Conservation (phyloP, 2,329 filamentous ascomycete genomes). For the Pleurostoma richardsiae region DNA sequence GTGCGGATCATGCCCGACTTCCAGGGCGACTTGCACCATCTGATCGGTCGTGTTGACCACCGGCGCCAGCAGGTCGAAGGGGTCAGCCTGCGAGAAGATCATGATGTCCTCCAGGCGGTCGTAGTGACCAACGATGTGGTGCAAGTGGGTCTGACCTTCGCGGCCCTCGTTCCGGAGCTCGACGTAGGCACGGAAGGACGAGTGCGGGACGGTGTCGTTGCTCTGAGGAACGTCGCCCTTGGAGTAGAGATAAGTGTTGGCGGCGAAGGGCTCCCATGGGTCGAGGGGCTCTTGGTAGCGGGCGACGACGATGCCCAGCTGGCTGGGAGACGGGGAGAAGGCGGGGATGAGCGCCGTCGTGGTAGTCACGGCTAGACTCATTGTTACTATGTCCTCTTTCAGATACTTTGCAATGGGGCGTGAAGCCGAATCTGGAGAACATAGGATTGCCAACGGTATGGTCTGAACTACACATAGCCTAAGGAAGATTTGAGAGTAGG, state of each 20-base stretch:
- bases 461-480: too few species aligned
- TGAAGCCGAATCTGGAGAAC: too few species aligned
- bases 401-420: too few species aligned
- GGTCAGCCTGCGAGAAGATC: conserved; percentile 9
- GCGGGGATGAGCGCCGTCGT: too few species aligned
- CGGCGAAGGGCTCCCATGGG: conserved; percentile 4
- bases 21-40: conserved; percentile 6
- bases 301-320: conserved; percentile 7
- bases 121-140: conserved; percentile 6
- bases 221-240: conserved; percentile 7
- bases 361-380: too few species aligned
- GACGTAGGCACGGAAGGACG: conserved; percentile 8
- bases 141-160: conserved; percentile 8
- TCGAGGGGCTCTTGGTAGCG: conserved; percentile 10
- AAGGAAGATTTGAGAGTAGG: too few species aligned
- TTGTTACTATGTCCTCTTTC: too few species aligned
- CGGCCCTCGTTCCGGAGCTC: conserved; percentile 7
- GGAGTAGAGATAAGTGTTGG: conserved; percentile 9
- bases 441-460: too few species aligned
- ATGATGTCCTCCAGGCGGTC: conserved; percentile 9
- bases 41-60: conserved; percentile 4
- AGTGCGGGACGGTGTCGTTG: conserved; percentile 7
- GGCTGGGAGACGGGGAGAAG: neutral
- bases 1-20: neutral
- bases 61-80: conserved; percentile 6